Evolutionary conservation across 306 rosid genomes (phyloP).

Genomic region (Purshia tridentata): DNA sequence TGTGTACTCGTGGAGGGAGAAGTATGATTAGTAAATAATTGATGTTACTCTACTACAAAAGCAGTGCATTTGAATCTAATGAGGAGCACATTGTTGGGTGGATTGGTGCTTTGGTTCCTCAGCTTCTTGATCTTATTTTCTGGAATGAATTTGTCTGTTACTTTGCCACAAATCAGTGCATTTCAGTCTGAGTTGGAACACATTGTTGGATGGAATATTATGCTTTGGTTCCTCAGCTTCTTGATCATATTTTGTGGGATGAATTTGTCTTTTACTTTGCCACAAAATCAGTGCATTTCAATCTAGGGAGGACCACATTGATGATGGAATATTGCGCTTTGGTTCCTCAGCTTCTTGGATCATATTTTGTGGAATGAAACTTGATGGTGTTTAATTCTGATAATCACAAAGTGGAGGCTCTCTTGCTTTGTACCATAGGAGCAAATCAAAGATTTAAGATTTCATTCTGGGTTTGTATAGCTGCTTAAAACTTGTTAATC

Average conservation of each 20-base stretch:
- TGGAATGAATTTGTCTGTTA: not conserved
- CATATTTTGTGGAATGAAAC: not conserved
- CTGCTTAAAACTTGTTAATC: not conserved
- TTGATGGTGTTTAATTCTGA: not conserved
- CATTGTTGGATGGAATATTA: not conserved
- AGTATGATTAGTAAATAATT: constrained; percentile 55
- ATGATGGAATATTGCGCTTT: too few species aligned
- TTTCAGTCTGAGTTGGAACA: not conserved
- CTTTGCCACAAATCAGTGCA: too few species aligned
- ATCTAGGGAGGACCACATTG: too few species aligned
- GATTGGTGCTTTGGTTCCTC: constrained; percentile 9
- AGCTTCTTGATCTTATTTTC: not conserved
- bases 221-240: constrained; percentile 8
- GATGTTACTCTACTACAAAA: not conserved
- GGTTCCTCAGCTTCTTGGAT: not conserved
- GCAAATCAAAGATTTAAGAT: not conserved
- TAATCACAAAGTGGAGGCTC: not conserved
- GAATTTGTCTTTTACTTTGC: not conserved
- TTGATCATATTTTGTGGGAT: not conserved
- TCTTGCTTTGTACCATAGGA: not conserved
- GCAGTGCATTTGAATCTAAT: not conserved
- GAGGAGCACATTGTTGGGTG: not conserved
- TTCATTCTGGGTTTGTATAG: not conserved
- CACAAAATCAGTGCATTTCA: too few species aligned
- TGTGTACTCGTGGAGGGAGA: constrained; percentile 78